Conservation (phyloP, 495 filamentous ascomycete genomes). For the Podospora fimiseda region DNA sequence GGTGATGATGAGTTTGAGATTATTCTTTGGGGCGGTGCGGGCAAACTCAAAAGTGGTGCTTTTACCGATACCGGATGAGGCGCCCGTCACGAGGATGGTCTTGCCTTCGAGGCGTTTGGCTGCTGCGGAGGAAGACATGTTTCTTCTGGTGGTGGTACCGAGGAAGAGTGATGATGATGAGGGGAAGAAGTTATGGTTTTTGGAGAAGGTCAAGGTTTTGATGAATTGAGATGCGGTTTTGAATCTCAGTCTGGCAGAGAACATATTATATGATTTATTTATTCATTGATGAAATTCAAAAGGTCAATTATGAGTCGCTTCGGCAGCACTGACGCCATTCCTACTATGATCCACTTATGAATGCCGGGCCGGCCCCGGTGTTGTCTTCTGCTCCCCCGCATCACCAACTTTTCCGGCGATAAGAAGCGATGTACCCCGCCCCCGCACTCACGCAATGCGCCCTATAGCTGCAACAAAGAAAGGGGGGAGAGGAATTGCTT, state of each 20-base stretch:
- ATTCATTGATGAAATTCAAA: no score
- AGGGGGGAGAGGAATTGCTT: no score
- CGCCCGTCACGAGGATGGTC: conserved; percentile 87
- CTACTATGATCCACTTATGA: neutral
- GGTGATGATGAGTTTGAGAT: conserved; percentile 77
- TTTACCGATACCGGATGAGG: conserved; percentile 86
- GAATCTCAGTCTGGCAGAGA: neutral
- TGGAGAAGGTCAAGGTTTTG: neutral
- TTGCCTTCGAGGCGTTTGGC: conserved; percentile 87
- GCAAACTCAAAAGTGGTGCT: conserved; percentile 89
- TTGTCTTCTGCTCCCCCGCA: neutral
- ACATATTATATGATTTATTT: neutral
- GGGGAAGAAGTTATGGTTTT: neutral
- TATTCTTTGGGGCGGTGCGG: conserved; percentile 62
- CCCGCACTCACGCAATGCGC: neutral
- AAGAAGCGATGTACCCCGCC: neutral
- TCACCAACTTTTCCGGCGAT: neutral
- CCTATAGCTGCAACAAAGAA: no score
- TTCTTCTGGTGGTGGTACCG: conserved; percentile 14
- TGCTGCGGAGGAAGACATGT: conserved; percentile 66
- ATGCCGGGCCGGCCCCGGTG: neutral
- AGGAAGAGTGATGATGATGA: neutral
- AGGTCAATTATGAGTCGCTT: no score
- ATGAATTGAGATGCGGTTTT: neutral
- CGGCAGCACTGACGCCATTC: neutral